A percentile compares a stretch with the other conserved stretches of the same genome.
These are phyloP conservation scores for Filobasidium wieringae DNA, from an alignment of 768 basidiomycete genomes.

Conservation along the genomic window DNA sequence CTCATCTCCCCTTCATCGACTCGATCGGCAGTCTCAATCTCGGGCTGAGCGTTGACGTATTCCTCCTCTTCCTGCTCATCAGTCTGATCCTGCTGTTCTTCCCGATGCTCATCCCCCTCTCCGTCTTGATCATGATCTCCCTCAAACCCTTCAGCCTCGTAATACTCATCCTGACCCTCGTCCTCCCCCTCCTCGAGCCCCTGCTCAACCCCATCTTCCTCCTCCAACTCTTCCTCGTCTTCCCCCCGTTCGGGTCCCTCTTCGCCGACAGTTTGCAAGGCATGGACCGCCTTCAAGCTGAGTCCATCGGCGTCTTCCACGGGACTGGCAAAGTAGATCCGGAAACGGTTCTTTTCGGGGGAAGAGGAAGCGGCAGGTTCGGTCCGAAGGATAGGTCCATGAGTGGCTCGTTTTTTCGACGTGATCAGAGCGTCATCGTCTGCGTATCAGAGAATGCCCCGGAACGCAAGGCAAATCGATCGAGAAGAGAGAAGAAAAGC, in stretches of 20 bases:
- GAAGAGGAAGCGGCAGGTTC: conserved; percentile 8
- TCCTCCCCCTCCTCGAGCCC: neutral
- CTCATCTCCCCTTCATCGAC: conserved; percentile 36
- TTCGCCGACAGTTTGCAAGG: conserved; percentile 8
- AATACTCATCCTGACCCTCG: neutral
- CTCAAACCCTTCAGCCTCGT: conserved; percentile 2
- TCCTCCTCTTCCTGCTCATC: neutral
- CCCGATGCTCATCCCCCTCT: neutral
- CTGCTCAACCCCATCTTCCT: neutral
- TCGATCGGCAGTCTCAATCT: neutral
- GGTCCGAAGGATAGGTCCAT: conserved; percentile 26
- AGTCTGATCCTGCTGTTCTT: neutral
- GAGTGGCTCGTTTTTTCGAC: conserved; percentile 27
- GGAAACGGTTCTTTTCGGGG: conserved; percentile 39
- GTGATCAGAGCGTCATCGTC: conserved; percentile 23
- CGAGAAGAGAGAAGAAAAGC: neutral
- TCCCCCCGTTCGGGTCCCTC: conserved; percentile 1
- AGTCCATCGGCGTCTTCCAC: conserved; percentile 8
- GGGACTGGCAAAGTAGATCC: conserved; percentile 43
- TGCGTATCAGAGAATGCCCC: neutral
- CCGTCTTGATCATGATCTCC: neutral
- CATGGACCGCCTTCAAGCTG: neutral
- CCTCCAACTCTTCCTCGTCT: conserved; percentile 5
- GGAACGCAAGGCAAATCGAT: too few relatives aligned
- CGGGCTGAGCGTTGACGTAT: too few relatives aligned